Evolutionary conservation across 345 rosid species (phyloP).

Genomic region (Populus pruinosa): DNA sequence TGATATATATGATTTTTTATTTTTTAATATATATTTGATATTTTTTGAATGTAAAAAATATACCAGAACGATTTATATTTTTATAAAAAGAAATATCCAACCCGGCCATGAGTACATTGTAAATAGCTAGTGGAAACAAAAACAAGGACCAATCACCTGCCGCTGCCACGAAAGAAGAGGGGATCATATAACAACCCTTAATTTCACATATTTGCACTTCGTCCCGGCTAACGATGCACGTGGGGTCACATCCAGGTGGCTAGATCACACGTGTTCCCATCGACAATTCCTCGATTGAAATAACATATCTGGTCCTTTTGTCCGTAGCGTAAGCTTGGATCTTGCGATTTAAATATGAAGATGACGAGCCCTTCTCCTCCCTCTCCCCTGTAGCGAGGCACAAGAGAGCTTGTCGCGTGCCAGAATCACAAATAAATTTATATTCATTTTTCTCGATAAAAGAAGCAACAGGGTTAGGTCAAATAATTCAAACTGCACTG

Average conservation of each 20-base stretch:
- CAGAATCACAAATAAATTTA: not conserved
- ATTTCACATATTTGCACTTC: constrained; percentile 1
- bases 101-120: too few relatives aligned
- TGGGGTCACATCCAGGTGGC: constrained; percentile 28
- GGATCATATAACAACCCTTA: not conserved
- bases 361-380: not conserved
- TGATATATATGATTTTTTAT: too few relatives aligned
- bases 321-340: constrained; percentile 26
- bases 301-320: not conserved
- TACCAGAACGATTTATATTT: too few relatives aligned
- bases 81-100: too few relatives aligned
- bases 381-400: too few relatives aligned
- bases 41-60: too few relatives aligned
- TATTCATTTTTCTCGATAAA: not conserved
- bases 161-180: not conserved
- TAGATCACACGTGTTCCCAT: constrained; percentile 17
- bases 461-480: constrained; percentile 24
- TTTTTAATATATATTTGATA: too few relatives aligned
- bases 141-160: not conserved
- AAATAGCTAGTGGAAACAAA: too few relatives aligned
- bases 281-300: not conserved
- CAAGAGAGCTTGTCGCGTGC: too few relatives aligned
- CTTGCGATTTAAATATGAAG: constrained; percentile 29
- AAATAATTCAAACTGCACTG: constrained; percentile 25
- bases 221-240: not conserved